Base-by-base conservation (phyloP, 495 filamentous ascomycete species). In the Penicillium macrosclerotiorum region DNA sequence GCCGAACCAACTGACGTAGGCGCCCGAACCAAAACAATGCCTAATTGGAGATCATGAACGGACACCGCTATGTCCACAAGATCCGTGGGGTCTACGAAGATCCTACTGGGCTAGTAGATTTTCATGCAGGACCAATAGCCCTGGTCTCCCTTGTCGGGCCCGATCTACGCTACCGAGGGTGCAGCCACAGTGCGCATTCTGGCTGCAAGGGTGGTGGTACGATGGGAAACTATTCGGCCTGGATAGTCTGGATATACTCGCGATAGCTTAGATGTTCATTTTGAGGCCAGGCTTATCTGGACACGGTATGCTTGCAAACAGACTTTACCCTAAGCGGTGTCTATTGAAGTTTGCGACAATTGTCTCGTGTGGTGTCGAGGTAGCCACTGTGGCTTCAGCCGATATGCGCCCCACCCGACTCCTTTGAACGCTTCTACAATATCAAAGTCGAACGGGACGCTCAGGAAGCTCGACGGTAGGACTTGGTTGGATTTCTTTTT, bases 1-100 rank as follows among this genome's bases (percentile, higher is more conserved):
- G 17, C 50, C 47, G 44, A 44, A 45, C 40, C 43, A 45, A 52
- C 52, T 62, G 52, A 57, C 49, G 50, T 63, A 55, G 52, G 45
- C 56, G 57, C 52, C 49, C 51, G 37, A 25, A 38, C 44, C 43
- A 33, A 45, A 58, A 55, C 40, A 58, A 54, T 45, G 24, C 16
- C 23, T 27, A 14, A 18, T 16, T 24, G 4, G 8, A 16, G 8
- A 18, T 14, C 9, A 20, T 14, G 8, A 22, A 22, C 17, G n/a
- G n/a, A n/a, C n/a, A n/a, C n/a, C n/a, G n/a, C n/a, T n/a, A n/a
- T n/a, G n/a, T n/a, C n/a, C n/a, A n/a, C n/a, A n/a, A n/a, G n/a
- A n/a, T n/a, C n/a, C n/a, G n/a, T n/a, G n/a, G n/a, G n/a, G n/a
- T n/a, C n/a, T n/a, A n/a, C n/a, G n/a, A n/a, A n/a, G n/a, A n/a